Evolutionary conservation across 192 early-diverging fungal species (phyloP).

Genomic region (Backusella sp.): DNA sequence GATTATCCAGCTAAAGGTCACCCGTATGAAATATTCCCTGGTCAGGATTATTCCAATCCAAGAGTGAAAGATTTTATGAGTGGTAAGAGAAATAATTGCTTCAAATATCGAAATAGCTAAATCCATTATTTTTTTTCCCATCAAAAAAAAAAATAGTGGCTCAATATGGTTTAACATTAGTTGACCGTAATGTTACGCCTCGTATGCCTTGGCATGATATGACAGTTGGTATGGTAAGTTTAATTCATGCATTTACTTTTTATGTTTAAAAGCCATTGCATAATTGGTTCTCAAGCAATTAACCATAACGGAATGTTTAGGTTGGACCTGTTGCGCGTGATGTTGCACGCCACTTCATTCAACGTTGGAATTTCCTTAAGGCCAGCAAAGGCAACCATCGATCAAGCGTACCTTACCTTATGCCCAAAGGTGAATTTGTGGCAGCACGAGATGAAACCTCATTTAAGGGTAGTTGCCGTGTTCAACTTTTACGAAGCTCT

Average conservation of each 20-base stretch:
- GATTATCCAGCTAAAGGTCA: constrained; percentile 59
- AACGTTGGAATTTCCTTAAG: constrained; percentile 89
- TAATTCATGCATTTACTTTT: not conserved
- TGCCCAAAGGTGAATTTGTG: constrained; percentile 75
- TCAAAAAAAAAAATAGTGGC: constrained; percentile 14
- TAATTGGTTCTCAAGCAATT: not conserved
- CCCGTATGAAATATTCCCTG: constrained; percentile 52
- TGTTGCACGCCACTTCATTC: constrained; percentile 81
- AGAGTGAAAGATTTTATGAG: constrained; percentile 76
- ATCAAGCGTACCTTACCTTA: constrained; percentile 60
- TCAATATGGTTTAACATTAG: constrained; percentile 30
- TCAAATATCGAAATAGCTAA: not conserved
- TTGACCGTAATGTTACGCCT: constrained; percentile 41
- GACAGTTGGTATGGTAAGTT: constrained; percentile 61
- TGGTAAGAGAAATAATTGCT: constrained; percentile 31
- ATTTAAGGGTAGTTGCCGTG: constrained; percentile 59
- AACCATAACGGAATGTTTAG: not conserved
- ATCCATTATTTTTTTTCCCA: not conserved
- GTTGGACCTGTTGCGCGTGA: constrained; percentile 76
- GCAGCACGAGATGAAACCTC: constrained; percentile 52
- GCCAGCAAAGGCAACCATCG: constrained; percentile 60
- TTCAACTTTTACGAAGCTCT: constrained; percentile 67
- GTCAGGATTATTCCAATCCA: constrained; percentile 91
- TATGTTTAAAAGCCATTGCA: not conserved
- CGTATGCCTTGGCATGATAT: constrained; percentile 95